Evolutionary conservation across 1,284 basidiomycete species (phyloP), one percentile per base, ranked within the genome.

Genomic region (Malassezia sympodialis): DNA sequence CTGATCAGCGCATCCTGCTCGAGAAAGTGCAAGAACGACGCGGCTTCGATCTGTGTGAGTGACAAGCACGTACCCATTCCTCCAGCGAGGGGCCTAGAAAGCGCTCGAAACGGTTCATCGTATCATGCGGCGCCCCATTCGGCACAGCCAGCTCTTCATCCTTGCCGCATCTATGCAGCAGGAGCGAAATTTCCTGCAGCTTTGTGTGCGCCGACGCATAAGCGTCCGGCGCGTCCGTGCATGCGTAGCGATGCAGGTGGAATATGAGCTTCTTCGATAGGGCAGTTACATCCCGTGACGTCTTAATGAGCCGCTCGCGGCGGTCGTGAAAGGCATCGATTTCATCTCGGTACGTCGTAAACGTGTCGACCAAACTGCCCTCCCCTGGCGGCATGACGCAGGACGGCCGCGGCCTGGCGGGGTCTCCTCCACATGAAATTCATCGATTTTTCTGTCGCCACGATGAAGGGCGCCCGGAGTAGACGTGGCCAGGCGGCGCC

Each of bases 181-280:
- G 76, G 4, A 62, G 62, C 62, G 83, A 82, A 10, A 93, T 83
- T 64, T 88, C 84, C 7, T 77, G 72, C 30, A 93, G 80, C 73
- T 88, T 90, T 45, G 77, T 76, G 40, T 80, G 79, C 0, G 82
- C 87, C 49, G 83, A 80, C 2, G 77, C 73, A 26, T 60, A 8
- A 1, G 32, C 53, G 2, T 39, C 11, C 1, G 51, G 46, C 32
- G 60, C 57, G 28, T 58, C 53, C 6, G 37, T 40, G 24, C 60
- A 23, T n/a, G 61, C 57, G 45, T 59, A 79, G 39, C 90, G 85
- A 70, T 96, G 93, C 3, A 96, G 80, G 45, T 89, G 83, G 69
- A 96, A 96, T 60, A 98, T 96, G 68, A 85, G 80, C 76, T 89
- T 91, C 76, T 98, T 98, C 43, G 90, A 90, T n/a, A 87, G 79